A percentile compares a stretch with the other conserved stretches of the same genome.
phyloP scores from a whole-genome alignment of 2,329 filamentous ascomycete species.

The Dichotomopilus funicola region DNA sequence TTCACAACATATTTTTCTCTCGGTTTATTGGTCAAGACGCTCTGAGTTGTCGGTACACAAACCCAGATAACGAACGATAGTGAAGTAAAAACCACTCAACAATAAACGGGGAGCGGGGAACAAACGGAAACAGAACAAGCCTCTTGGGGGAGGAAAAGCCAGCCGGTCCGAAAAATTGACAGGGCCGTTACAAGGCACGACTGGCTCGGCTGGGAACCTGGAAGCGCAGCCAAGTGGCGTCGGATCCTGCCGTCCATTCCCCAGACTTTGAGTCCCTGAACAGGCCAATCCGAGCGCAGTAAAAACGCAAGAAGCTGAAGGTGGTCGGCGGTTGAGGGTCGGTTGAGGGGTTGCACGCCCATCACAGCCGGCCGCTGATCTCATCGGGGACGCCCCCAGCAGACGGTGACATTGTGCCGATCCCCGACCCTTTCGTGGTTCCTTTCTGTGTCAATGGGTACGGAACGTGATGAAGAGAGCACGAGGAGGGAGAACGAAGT shows the following conservation, averaged over 20 bases:
- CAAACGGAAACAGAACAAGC: not conserved
- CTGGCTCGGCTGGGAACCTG: not conserved
- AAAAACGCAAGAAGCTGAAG: not conserved
- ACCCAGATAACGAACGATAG: no score
- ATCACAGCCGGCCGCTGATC: constrained; percentile 12
- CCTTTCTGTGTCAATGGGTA: no score
- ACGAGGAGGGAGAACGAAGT: no score
- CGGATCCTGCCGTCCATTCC: constrained; percentile 14
- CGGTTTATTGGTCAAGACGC: no score
- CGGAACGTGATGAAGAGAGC: no score
- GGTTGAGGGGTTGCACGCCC: constrained; percentile 9
- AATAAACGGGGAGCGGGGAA: not conserved
- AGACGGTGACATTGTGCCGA: constrained; percentile 13
- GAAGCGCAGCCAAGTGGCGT: constrained; percentile 5
- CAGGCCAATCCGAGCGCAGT: constrained; percentile 12
- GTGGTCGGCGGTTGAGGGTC: not conserved
- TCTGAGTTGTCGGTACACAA: no score
- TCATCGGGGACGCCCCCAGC: constrained; percentile 9
- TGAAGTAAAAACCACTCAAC: not conserved
- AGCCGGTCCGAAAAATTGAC: not conserved
- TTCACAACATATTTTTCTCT: no score
- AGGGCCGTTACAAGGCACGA: not conserved
- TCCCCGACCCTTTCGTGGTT: constrained; percentile 9
- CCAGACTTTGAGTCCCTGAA: constrained; percentile 8
- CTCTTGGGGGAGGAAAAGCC: not conserved